A percentile compares a stretch with the other conserved stretches of the same genome.
phyloP scores from a whole-genome alignment of 305 asterid genomes.

The Galium porrigens region DNA sequence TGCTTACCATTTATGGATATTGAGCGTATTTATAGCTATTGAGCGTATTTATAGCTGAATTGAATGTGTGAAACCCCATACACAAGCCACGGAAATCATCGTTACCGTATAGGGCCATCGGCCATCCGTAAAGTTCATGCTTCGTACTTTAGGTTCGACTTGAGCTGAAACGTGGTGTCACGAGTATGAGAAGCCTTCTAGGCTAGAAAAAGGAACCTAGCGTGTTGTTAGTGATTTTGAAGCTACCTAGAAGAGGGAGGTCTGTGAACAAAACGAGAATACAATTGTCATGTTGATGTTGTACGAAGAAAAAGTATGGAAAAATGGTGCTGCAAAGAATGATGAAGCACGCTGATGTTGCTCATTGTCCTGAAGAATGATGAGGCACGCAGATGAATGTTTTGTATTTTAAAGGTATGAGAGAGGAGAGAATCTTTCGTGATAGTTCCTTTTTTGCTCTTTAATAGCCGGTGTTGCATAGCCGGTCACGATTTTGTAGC shows the following conservation, averaged over 20 bases:
- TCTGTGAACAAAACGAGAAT: slow-evolving; percentile 11
- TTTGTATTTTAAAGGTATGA: no score
- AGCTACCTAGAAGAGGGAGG: slow-evolving; percentile 1
- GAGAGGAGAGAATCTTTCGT: not conserved
- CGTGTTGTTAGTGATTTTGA: slow-evolving; percentile 8
- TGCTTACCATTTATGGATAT: not conserved
- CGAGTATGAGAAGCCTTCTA: not conserved
- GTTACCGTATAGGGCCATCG: not conserved
- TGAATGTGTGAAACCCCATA: not conserved
- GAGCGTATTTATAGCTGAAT: not conserved
- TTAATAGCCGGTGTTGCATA: not conserved
- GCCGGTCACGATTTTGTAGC: not conserved
- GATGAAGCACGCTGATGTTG: not conserved
- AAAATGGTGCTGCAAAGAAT: not conserved
- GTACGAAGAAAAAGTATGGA: not conserved
- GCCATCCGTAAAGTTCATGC: slow-evolving; percentile 5
- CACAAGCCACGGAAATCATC: not conserved
- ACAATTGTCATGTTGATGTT: slow-evolving; percentile 13
- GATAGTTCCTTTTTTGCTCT: not conserved
- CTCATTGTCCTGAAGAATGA: not conserved
- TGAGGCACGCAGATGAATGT: not conserved
- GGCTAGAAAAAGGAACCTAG: slow-evolving; percentile 12
- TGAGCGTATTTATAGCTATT: not conserved
- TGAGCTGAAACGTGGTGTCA: slow-evolving; percentile 1
- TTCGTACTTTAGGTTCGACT: not conserved